phyloP scores from a whole-genome alignment of 768 basidiomycete genomes.

The Gloeophyllum trabeum region DNA sequence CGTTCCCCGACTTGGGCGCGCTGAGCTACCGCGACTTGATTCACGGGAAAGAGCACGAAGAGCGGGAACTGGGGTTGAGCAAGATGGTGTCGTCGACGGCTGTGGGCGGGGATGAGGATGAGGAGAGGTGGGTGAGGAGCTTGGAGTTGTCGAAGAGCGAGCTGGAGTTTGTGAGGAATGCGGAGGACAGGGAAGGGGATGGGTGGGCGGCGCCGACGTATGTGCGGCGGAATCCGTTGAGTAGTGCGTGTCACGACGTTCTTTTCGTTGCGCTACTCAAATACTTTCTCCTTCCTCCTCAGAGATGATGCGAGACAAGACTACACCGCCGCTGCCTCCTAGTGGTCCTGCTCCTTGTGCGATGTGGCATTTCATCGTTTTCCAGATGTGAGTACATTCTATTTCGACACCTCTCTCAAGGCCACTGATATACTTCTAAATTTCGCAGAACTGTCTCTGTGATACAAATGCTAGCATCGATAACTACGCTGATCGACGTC shows the following conservation, averaged over 20 bases:
- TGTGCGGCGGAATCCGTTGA: background rate
- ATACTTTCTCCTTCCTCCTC: background rate
- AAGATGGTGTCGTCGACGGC: background rate
- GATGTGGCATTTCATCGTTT: background rate
- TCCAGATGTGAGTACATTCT: background rate
- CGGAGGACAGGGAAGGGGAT: background rate
- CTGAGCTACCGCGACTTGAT: background rate
- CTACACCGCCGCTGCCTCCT: background rate
- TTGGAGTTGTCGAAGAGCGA: background rate
- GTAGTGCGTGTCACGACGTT: background rate
- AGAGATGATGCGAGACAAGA: background rate
- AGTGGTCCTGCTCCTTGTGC: background rate
- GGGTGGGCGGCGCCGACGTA: background rate
- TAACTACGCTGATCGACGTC: constrained; percentile 43
- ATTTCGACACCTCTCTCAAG: background rate
- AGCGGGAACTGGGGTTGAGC: background rate
- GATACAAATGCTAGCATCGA: constrained; percentile 34
- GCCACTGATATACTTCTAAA: background rate
- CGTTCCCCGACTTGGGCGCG: background rate
- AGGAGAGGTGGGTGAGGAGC: background rate
- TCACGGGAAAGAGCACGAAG: background rate
- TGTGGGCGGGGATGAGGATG: background rate
- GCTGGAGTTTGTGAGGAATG: no score
- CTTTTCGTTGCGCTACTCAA: background rate
- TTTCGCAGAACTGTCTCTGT: constrained; percentile 21